Conservation (phyloP, 163 green algal species). For the Smithsoniella earleae region DNA sequence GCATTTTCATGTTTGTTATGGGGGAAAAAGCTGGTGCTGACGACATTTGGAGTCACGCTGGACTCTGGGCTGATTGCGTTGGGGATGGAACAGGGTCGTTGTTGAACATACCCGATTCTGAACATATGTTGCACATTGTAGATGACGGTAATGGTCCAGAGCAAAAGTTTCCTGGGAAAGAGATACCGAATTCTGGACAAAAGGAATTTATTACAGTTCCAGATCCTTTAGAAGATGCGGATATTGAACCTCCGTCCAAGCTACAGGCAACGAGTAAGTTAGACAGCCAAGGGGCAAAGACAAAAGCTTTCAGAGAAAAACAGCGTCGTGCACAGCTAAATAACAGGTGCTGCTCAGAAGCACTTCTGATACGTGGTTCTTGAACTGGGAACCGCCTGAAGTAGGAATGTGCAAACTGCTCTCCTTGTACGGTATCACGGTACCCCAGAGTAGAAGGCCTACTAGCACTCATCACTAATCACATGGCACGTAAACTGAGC, state of each 20-base stretch:
- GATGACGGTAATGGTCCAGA: not conserved
- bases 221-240: constrained; percentile 1
- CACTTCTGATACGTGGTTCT: no score
- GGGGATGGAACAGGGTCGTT: not conserved
- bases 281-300: constrained; percentile 34
- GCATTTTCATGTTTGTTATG: no score
- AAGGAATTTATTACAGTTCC: not conserved
- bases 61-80: not conserved
- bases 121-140: constrained; percentile 17
- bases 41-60: not conserved
- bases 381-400: no score
- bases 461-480: not conserved
- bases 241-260: constrained; percentile 17
- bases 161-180: not conserved
- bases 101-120: not conserved
- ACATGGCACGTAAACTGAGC: not conserved
- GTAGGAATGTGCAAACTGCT: no score
- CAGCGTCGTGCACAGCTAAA: constrained; percentile 46
- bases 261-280: not conserved
- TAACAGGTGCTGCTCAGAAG: no score
- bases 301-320: constrained; percentile 46
- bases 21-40: no score
- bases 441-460: no score
- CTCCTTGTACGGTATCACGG: not conserved
- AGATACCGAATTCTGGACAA: not conserved